These are phyloP conservation scores for Globisporangium camurandrum DNA, from an alignment of 352 stramenopile species.

Conservation along the genomic window DNA sequence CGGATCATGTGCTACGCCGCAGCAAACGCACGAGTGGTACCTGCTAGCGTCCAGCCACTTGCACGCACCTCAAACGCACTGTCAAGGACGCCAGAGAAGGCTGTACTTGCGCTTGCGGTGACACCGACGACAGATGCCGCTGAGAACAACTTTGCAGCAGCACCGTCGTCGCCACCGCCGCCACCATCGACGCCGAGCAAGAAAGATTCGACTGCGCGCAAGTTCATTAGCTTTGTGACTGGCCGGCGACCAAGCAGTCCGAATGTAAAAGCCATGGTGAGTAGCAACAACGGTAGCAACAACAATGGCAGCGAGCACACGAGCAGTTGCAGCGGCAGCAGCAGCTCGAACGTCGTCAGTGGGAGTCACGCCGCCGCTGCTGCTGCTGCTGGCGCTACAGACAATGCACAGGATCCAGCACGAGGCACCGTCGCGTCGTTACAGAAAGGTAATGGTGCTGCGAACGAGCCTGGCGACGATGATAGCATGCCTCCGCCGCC, in stretches of 20 bases:
- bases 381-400: neutral
- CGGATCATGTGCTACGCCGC: slow-evolving; percentile 27
- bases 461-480: slow-evolving; percentile 3
- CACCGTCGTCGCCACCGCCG: no score
- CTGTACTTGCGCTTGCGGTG: neutral
- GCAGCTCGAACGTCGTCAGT: slow-evolving; percentile 10
- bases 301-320: slow-evolving; percentile 15
- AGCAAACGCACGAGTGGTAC: slow-evolving; percentile 3
- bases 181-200: slow-evolving; percentile 7
- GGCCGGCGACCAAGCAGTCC: slow-evolving; percentile 12
- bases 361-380: no score
- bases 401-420: neutral
- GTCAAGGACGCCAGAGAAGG: neutral
- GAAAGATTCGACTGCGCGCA: slow-evolving; percentile 12
- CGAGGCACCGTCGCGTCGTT: no score
- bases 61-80: neutral
- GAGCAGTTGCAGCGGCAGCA: slow-evolving; percentile 5
- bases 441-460: no score
- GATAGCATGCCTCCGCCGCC: neutral
- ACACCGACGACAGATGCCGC: neutral
- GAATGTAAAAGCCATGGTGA: slow-evolving; percentile 1
- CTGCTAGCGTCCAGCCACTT: neutral
- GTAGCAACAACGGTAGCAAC: slow-evolving; percentile 8
- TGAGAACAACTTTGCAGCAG: no score
- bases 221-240: slow-evolving; percentile 21